Base-by-base conservation (phyloP, 2,329 filamentous ascomycete species). In the Arthrobotrys iridis region DNA sequence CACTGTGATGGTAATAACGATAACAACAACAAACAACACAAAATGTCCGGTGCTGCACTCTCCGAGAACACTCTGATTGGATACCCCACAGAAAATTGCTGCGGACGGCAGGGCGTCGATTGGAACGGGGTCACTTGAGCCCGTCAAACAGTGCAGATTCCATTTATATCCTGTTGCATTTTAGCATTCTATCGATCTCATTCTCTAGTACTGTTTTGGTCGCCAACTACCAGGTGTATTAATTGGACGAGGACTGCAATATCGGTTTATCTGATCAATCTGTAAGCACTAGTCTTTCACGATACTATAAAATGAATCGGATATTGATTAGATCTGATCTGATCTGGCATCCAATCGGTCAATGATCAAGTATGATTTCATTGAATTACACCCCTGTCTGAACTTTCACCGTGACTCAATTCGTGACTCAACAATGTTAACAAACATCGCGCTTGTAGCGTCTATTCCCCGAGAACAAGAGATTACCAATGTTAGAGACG, bases 321-420 rank as follows among this genome's bases (percentile, higher is more conserved):
- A n/a, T n/a, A n/a, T 24, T 40, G 30, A 18, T 24, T 43, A 4
- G 13, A 41, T 58, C 20, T 28, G 6, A 26, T 28, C 24, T 18
- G 7, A 43, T 41, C 30, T 58, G 35, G 30, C 13, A 6, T 37
- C 33, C 33, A 18, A 18, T 22, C 4, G 8, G 15, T 37, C 33
- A 28, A 58, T 67, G 50, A 67, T 37, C 15, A 43, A 46, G 40
- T 58, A 67, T 67, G 63, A 67, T 67, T 67, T 67, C 63, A 67
- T 67, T 50, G 63, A 59, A 45, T 46, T 46, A 8, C 55, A n/a
- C 52, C 33, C 62, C 35, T 35, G 18, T 28, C 26, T 28, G 8
- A 20, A 15, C 45, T 15, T 20, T 13, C 50, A 18, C 50, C 7
- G 28, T 55, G 50, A 55, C 28, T 55, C 50, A 55, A 30, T 13